phyloP scores from a whole-genome alignment of 768 basidiomycete genomes.

The Pisolithus sp. region DNA sequence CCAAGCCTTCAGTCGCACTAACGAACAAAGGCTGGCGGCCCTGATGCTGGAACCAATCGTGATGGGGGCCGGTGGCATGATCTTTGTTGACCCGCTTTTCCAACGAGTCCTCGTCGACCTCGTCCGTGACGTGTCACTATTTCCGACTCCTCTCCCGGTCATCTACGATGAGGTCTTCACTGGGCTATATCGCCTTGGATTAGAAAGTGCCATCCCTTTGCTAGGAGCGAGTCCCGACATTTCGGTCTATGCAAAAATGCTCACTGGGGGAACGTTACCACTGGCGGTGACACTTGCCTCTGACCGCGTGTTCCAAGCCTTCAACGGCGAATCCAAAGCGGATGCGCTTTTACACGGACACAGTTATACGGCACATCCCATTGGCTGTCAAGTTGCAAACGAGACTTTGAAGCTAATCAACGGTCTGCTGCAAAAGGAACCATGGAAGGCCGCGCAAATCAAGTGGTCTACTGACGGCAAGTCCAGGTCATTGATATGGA shows the following conservation, averaged over 20 bases:
- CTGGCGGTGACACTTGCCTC: conserved; percentile 81
- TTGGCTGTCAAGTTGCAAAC: conserved; percentile 89
- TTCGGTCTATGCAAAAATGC: conserved; percentile 85
- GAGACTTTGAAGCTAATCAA: conserved; percentile 68
- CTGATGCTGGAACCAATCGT: conserved; percentile 87
- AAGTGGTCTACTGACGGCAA: conserved; percentile 43
- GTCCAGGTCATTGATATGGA: conserved; percentile 51
- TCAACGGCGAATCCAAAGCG: conserved; percentile 68
- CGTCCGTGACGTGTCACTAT: conserved; percentile 47
- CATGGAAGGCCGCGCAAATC: conserved; percentile 53
- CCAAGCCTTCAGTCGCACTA: conserved; percentile 35
- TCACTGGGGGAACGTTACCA: conserved; percentile 90
- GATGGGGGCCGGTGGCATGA: conserved; percentile 96
- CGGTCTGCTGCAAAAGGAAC: conserved; percentile 35
- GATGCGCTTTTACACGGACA: conserved; percentile 91
- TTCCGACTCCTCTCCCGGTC: conserved; percentile 63
- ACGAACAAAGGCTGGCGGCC: conserved; percentile 50
- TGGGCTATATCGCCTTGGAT: conserved; percentile 83
- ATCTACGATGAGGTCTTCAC: conserved; percentile 96
- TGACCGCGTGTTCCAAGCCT: conserved; percentile 73
- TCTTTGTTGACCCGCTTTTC: conserved; percentile 95
- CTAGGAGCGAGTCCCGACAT: conserved; percentile 80
- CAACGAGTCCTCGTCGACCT: conserved; percentile 82
- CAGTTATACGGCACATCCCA: conserved; percentile 90
- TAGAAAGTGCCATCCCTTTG: conserved; percentile 55